Conservation (phyloP, 345 rosid genomes). For the Populus simonii region DNA sequence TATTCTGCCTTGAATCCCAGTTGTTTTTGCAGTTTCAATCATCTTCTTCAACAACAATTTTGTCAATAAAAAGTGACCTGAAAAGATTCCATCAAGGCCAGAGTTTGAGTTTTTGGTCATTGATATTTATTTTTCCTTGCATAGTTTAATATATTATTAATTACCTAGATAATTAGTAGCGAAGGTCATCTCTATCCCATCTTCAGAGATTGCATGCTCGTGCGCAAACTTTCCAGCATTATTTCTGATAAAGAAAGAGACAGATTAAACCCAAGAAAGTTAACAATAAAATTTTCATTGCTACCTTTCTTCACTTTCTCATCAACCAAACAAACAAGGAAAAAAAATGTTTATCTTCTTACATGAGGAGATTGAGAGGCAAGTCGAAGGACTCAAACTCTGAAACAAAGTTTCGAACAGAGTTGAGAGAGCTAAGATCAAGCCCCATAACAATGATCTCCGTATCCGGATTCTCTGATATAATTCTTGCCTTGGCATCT, state of each 20-base stretch:
- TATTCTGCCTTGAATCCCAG: slow-evolving; percentile 68
- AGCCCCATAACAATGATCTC: slow-evolving; percentile 73
- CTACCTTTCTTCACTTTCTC: slow-evolving; percentile 12
- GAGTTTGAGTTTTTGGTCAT: background rate
- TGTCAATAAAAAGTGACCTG: slow-evolving; percentile 90
- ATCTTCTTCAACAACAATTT: slow-evolving; percentile 62
- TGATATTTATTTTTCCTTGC: background rate
- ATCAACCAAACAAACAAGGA: slow-evolving; percentile 21
- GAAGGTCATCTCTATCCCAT: slow-evolving; percentile 97
- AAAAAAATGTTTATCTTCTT: background rate
- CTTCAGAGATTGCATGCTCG: slow-evolving; percentile 87
- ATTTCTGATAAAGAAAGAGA: slow-evolving; percentile 50
- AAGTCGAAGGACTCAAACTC: slow-evolving; percentile 65
- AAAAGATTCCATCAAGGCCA: background rate
- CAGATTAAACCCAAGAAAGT: background rate
- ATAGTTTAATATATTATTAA: background rate
- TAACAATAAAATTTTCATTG: background rate
- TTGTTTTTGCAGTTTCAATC: slow-evolving; percentile 63
- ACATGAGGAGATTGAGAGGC: slow-evolving; percentile 94
- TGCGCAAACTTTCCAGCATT: slow-evolving; percentile 90
- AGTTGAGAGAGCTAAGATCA: slow-evolving; percentile 82
- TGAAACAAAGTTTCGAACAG: slow-evolving; percentile 62
- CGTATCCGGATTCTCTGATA: slow-evolving; percentile 65
- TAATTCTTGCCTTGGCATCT: slow-evolving; percentile 69
- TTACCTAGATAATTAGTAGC: slow-evolving; percentile 94